Conservation (phyloP, 768 basidiomycete genomes). For the Pleurotus citrinopileatus region DNA sequence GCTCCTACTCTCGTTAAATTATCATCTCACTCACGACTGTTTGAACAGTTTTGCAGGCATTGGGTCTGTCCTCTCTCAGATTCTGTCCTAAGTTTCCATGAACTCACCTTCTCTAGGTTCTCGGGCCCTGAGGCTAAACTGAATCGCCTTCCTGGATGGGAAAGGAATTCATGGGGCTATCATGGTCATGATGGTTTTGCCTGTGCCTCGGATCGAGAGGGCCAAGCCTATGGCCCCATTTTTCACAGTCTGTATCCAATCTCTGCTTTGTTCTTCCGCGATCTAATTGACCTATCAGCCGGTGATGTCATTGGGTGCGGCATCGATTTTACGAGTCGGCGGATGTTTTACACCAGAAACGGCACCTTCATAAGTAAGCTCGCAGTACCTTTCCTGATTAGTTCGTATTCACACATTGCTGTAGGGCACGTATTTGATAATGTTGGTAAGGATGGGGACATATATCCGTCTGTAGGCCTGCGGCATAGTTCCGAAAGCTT, state of each 20-base stretch:
- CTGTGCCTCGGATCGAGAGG: slow-evolving; percentile 72
- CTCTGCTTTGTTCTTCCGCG: background rate
- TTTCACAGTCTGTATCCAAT: slow-evolving; percentile 65
- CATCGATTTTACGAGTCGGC: slow-evolving; percentile 79
- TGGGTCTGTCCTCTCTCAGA: slow-evolving; percentile 51
- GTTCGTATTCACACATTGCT: slow-evolving; percentile 20
- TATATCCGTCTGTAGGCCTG: slow-evolving; percentile 89
- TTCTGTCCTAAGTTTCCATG: background rate
- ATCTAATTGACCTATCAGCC: slow-evolving; percentile 38
- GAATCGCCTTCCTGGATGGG: slow-evolving; percentile 83
- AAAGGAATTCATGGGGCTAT: slow-evolving; percentile 86
- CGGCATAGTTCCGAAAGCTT: slow-evolving; percentile 77
- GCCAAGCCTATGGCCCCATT: slow-evolving; percentile 69
- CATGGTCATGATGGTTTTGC: slow-evolving; percentile 87
- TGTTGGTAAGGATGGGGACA: slow-evolving; percentile 58
- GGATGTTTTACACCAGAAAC: slow-evolving; percentile 90
- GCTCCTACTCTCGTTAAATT: background rate
- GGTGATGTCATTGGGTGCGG: slow-evolving; percentile 92
- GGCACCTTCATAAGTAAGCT: slow-evolving; percentile 62
- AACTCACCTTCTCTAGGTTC: slow-evolving; percentile 45
- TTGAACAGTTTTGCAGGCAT: slow-evolving; percentile 69
- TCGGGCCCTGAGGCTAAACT: slow-evolving; percentile 61
- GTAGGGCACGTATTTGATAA: slow-evolving; percentile 66
- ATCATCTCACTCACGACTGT: background rate
- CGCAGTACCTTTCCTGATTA: background rate